Evolutionary conservation across 352 stramenopile species (phyloP).

Genomic region (Phytophthora hibernalis): DNA sequence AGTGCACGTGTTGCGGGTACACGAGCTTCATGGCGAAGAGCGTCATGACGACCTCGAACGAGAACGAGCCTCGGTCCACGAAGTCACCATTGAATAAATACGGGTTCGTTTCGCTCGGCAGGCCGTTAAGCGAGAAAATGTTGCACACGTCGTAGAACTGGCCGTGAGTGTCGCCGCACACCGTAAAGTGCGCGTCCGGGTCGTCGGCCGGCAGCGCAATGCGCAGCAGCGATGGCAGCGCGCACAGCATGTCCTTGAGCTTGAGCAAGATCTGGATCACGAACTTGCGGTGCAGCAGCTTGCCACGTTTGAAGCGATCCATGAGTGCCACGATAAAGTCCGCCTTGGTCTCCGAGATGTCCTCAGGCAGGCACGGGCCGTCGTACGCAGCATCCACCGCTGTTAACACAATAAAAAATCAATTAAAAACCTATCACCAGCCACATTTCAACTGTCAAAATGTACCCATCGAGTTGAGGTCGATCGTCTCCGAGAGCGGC

Average conservation of each 20-base stretch:
- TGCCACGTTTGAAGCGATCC: slow-evolving; percentile 97
- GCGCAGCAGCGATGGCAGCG: slow-evolving; percentile 92
- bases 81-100: slow-evolving; percentile 99
- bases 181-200: slow-evolving; percentile 87
- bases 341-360: slow-evolving; percentile 57
- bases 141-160: slow-evolving; percentile 99
- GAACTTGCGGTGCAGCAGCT: slow-evolving; percentile 98
- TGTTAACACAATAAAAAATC: slow-evolving; percentile 16
- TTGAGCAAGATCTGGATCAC: slow-evolving; percentile 96
- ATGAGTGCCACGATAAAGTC: slow-evolving; percentile 94
- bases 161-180: slow-evolving; percentile 99
- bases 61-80: slow-evolving; percentile 98
- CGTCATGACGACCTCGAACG: slow-evolving; percentile 98
- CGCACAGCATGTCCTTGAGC: slow-evolving; percentile 92
- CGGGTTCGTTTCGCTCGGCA: slow-evolving; percentile 94
- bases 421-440: background rate
- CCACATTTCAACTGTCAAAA: background rate
- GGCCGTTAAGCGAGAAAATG: slow-evolving; percentile 99
- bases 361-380: slow-evolving; percentile 70
- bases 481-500: slow-evolving; percentile 93
- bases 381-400: slow-evolving; percentile 87
- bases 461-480: slow-evolving; percentile 83
- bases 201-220: slow-evolving; percentile 58
- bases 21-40: slow-evolving; percentile 98
- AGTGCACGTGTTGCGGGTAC: slow-evolving; percentile 93